Conservation (phyloP, 192 early-diverging fungal genomes). For the Phycomyces nitens region DNA sequence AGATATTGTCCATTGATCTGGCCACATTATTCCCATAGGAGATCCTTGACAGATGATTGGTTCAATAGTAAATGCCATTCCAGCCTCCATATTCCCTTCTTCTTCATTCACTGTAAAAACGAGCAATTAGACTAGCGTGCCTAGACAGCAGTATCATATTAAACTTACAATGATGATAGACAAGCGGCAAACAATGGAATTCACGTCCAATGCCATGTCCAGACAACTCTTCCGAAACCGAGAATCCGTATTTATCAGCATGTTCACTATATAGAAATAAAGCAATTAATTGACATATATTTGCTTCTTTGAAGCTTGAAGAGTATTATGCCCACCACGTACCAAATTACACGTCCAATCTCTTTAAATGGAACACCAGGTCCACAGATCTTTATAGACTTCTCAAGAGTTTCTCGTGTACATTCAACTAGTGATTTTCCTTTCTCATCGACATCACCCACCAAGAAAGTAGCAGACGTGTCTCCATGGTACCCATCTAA, state of each 20-base stretch:
- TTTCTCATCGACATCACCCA: conserved; percentile 57
- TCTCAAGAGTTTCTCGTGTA: conserved; percentile 55
- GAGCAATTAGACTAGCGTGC: not conserved
- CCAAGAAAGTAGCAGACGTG: conserved; percentile 63
- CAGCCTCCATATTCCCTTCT: conserved; percentile 64
- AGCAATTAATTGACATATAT: not conserved
- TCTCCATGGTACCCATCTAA: conserved; percentile 72
- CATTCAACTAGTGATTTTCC: conserved; percentile 52
- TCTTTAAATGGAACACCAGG: conserved; percentile 65
- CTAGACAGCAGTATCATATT: not conserved
- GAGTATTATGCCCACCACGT: not conserved
- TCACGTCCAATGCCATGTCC: conserved; percentile 85
- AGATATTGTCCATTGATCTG: conserved; percentile 82
- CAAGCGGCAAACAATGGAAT: conserved; percentile 81
- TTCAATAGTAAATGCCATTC: conserved; percentile 90
- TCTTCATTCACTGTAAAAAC: conserved; percentile 54
- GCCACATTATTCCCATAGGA: conserved; percentile 69
- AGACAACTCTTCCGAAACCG: conserved; percentile 68
- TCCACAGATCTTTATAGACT: conserved; percentile 62
- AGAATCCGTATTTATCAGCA: conserved; percentile 52
- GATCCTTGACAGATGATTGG: conserved; percentile 81
- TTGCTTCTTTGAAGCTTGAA: not conserved
- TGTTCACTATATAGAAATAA: conserved; percentile 12
- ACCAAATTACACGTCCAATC: conserved; percentile 67
- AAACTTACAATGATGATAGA: conserved; percentile 66